Percentiles rank a stretch among this genome's conserved stretches.
These are phyloP conservation scores for Tetracladium marchalianum DNA, from an alignment of 495 filamentous ascomycete species.

Conservation along the genomic window DNA sequence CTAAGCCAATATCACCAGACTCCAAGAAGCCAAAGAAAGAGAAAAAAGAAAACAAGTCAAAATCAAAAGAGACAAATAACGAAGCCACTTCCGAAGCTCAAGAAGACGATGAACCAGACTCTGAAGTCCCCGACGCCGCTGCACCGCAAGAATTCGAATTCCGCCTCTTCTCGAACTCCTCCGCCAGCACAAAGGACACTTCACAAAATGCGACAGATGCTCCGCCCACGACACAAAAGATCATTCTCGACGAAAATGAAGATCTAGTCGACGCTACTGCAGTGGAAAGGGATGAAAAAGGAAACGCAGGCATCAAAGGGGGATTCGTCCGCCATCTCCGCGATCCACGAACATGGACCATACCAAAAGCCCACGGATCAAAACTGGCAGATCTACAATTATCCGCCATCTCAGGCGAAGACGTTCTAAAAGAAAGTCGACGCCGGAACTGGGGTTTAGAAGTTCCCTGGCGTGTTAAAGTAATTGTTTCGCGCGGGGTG, in stretches of 20 bases:
- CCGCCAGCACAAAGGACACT: conserved; percentile 25
- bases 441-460: conserved; percentile 41
- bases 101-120: conserved; percentile 7
- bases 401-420: conserved; percentile 34
- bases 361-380: conserved; percentile 23
- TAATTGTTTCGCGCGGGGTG: conserved; percentile 4
- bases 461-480: conserved; percentile 42
- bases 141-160: conserved; percentile 36
- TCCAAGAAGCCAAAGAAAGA: neutral
- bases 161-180: conserved; percentile 39
- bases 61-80: no score
- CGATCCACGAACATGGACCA: conserved; percentile 35
- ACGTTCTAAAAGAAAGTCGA: conserved; percentile 28
- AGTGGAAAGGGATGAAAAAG: neutral
- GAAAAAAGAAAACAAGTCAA: conserved; percentile 1
- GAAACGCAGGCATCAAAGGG: conserved; percentile 19
- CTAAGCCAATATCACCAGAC: neutral
- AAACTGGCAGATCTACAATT: conserved; percentile 22
- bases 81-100: neutral
- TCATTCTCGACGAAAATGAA: conserved; percentile 1
- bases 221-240: conserved; percentile 1
- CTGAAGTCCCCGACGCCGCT: no score
- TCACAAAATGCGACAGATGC: conserved; percentile 5
- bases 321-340: conserved; percentile 30
- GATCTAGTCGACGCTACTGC: neutral